Evolutionary conservation across 2,329 filamentous ascomycete genomes (phyloP), one percentile per base, ranked within the genome.

Genomic region (Stemphylium beticola): DNA sequence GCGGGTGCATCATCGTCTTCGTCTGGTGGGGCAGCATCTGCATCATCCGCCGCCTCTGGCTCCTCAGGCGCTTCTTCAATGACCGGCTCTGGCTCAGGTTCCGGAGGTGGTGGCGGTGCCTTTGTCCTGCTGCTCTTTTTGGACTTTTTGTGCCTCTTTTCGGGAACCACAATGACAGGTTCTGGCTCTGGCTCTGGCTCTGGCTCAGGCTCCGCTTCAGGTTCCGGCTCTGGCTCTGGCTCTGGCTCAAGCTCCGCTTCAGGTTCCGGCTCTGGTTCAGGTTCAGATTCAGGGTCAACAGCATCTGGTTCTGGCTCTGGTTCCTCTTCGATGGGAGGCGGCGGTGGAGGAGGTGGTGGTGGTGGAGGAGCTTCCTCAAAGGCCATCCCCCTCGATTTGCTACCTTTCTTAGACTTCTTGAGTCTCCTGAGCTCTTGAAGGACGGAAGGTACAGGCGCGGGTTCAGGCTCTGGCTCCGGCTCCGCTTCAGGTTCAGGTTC

Each of bases 311-410:
- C 64, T 0, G 72, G 66, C 11, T 66, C 60, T 11, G 55, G 68
- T 7, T 71, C 68, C 9, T 33, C 68, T 26, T 68, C 69, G 11
- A 64, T 57, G 41, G 62, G 62, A 8, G 62, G 60, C 2, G 47
- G 64, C 4, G 65, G 62, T 8, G 65, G 66, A 22, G 68, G 64
- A 3, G 65, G 62, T 8, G 65, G 66, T 18, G 68, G 68, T 29
- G 69, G 66, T 9, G 69, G 61, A 14, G 72, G 64, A 17, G 62
- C 66, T 45, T 74, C 73, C 29, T 72, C 68, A 9, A 72, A 43
- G 7, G 68, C 61, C 32, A 61, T 95, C 89, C 73, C 89, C 95
- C 76, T 86, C 83, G 58, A 57, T 44, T 66, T 73, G 61, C 64
- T 70, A 22, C 71, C 61, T 49, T 76, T 68, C 48, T 68, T 68